phyloP scores from a whole-genome alignment of 805 yeast species.

The Hemisphaericaspora nanyangensis region DNA sequence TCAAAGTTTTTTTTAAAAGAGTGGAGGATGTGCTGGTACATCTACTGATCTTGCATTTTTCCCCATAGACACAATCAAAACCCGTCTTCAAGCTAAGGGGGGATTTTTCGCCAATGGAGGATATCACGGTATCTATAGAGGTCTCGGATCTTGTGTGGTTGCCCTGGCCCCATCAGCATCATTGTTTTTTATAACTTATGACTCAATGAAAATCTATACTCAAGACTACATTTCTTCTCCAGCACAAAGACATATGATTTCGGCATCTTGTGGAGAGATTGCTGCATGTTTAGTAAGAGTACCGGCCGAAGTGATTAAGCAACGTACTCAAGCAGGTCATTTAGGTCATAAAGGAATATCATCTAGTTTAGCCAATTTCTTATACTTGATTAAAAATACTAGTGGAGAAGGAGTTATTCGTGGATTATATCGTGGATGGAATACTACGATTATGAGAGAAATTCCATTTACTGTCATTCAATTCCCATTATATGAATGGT shows the following conservation, averaged over 20 bases:
- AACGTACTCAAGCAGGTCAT: constrained; percentile 69
- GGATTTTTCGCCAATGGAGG: constrained; percentile 95
- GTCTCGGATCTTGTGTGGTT: constrained; percentile 87
- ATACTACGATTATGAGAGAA: constrained; percentile 87
- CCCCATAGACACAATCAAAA: constrained; percentile 94
- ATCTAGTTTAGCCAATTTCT: constrained; percentile 71
- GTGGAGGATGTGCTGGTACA: constrained; percentile 97
- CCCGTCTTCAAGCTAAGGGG: constrained; percentile 91
- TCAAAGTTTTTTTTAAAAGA: no score
- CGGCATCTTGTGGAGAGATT: constrained; percentile 87
- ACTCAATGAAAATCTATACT: constrained; percentile 54
- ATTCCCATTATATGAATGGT: constrained; percentile 85
- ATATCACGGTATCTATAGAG: constrained; percentile 84
- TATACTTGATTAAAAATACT: constrained; percentile 54
- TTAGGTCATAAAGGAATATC: constrained; percentile 28
- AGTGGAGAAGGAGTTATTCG: constrained; percentile 73
- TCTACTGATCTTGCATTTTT: constrained; percentile 91
- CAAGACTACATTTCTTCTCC: constrained; percentile 23
- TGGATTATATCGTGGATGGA: constrained; percentile 92
- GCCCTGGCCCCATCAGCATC: constrained; percentile 84
- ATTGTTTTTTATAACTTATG: constrained; percentile 67
- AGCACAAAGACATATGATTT: constrained; percentile 65
- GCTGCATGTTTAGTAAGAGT: constrained; percentile 93
- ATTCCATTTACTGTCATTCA: constrained; percentile 96
- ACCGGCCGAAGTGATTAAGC: constrained; percentile 95